Evolutionary conservation across 305 asterid genomes (phyloP).

Genomic region (Solanum hybrid): DNA sequence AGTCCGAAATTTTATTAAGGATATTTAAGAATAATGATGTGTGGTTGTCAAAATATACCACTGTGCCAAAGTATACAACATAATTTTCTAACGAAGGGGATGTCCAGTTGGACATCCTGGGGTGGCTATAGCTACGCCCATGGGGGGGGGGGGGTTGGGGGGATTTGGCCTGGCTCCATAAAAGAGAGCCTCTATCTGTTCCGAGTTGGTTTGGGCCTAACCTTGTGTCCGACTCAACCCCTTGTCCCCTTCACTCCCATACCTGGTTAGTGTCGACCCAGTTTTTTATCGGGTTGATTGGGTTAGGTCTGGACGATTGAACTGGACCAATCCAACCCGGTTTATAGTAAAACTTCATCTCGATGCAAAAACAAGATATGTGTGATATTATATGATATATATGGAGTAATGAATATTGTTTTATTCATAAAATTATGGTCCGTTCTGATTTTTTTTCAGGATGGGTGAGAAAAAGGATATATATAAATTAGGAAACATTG

Average conservation of each 20-base stretch:
- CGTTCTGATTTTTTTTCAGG: neutral
- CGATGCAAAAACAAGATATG: neutral
- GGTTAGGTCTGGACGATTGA: neutral
- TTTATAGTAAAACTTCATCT: neutral
- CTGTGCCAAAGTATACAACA: too few relatives aligned
- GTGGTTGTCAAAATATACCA: too few relatives aligned
- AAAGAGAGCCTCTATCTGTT: neutral
- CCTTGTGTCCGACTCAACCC: neutral
- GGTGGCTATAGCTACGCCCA: neutral
- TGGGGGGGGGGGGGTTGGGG: neutral
- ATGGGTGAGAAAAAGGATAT: neutral
- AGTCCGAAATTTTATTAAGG: neutral
- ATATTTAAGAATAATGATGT: too few relatives aligned
- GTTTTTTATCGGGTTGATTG: too few relatives aligned
- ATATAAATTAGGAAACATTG: neutral
- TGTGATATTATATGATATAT: neutral
- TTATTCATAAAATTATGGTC: neutral
- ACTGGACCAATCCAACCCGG: rapidly evolving
- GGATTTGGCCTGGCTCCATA: neutral
- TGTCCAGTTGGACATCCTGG: too few relatives aligned
- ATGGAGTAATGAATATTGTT: neutral
- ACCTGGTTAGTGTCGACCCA: neutral
- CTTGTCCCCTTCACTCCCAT: neutral
- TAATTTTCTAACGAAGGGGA: too few relatives aligned
- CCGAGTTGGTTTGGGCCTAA: neutral